A percentile compares a stretch with the other conserved stretches of the same genome.
These are phyloP conservation scores for Globomyces sp. DNA, from an alignment of 371 early-diverging fungal genomes.

Conservation along the genomic window DNA sequence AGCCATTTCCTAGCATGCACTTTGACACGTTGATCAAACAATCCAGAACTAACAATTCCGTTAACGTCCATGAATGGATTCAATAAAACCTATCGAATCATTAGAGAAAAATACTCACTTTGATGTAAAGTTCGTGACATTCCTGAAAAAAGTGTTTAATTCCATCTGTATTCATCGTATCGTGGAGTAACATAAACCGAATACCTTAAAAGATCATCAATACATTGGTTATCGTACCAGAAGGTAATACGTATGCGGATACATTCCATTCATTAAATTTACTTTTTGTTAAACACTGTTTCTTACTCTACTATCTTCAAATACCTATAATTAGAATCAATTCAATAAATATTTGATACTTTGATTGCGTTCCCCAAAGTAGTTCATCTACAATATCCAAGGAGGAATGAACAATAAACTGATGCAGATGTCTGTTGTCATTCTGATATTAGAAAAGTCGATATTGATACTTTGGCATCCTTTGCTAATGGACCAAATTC, in stretches of 20 bases:
- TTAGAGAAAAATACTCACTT: conserved; percentile 49
- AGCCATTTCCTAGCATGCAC: conserved; percentile 75
- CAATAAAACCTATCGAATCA: conserved; percentile 59
- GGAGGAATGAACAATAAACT: conserved; percentile 94
- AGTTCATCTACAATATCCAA: conserved; percentile 94
- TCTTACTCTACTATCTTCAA: conserved; percentile 91
- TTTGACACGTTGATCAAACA: conserved; percentile 80
- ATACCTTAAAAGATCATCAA: too few relatives aligned
- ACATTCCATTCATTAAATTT: conserved; percentile 68
- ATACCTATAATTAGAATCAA: neutral
- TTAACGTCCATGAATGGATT: conserved; percentile 91
- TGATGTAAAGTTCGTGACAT: conserved; percentile 86
- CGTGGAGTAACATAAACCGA: conserved; percentile 88
- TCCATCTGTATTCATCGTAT: conserved; percentile 80
- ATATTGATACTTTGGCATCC: neutral
- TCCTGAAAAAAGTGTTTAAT: conserved; percentile 89
- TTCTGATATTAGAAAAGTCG: conserved; percentile 44
- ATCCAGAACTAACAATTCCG: conserved; percentile 70
- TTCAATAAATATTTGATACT: conserved; percentile 50
- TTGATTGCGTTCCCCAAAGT: conserved; percentile 78
- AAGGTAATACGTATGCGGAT: conserved; percentile 88
- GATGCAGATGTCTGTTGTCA: conserved; percentile 87
- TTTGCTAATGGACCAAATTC: conserved; percentile 63
- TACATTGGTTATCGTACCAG: conserved; percentile 54
- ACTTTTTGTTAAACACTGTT: conserved; percentile 43